Conservation (phyloP, 2,329 filamentous ascomycete species). For the Nannizzia gypsea region DNA sequence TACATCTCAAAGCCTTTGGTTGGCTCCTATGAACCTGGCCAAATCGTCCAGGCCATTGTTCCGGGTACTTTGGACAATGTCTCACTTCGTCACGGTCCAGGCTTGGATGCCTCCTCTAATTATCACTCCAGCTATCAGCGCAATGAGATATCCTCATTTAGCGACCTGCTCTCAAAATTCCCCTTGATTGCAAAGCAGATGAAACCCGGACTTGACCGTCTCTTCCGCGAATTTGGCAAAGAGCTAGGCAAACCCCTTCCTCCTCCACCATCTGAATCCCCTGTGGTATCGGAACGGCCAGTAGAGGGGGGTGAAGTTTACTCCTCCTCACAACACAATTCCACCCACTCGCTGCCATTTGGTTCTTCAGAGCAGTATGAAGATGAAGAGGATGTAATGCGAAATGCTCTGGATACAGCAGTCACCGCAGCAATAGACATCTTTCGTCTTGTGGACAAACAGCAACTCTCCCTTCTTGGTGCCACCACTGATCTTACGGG, state of each 20-base stretch:
- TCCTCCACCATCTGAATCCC: conserved; percentile 47
- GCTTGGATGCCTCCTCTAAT: conserved; percentile 15
- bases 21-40: conserved; percentile 66
- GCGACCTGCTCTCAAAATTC: conserved; percentile 79
- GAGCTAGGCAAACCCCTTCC: conserved; percentile 78
- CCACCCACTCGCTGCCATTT: conserved; percentile 30
- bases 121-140: conserved; percentile 39
- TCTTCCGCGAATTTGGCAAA: conserved; percentile 79
- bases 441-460: conserved; percentile 90
- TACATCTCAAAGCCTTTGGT: conserved; percentile 85
- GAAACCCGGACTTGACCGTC: conserved; percentile 76
- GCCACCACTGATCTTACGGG: conserved; percentile 90
- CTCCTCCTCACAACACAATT: conserved; percentile 21
- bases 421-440: conserved; percentile 89
- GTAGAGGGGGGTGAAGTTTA: conserved; percentile 29
- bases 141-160: conserved; percentile 84
- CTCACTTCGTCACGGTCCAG: conserved; percentile 13
- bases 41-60: conserved; percentile 54
- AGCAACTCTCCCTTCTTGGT: conserved; percentile 80
- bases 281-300: conserved; percentile 33
- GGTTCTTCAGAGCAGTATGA: conserved; percentile 62
- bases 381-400: conserved; percentile 85
- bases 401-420: conserved; percentile 77
- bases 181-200: conserved; percentile 94
- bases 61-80: conserved; percentile 26